Percentiles rank a stretch among this genome's conserved stretches.
phyloP scores from a whole-genome alignment of 176 grass and related monocot species.

The Luzula sylvatica region DNA sequence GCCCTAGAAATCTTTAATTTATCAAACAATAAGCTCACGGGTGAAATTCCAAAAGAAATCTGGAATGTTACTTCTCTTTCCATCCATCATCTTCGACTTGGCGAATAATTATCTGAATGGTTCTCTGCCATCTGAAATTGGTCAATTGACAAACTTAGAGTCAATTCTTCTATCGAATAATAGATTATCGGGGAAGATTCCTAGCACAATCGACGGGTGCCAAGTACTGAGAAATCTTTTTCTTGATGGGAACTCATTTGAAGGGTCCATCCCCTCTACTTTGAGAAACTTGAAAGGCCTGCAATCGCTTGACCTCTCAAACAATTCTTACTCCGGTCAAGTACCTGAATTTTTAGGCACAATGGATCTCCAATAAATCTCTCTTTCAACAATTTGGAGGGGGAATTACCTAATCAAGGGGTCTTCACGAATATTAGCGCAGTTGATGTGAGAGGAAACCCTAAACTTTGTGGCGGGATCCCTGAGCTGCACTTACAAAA shows the following conservation, averaged over 20 bases:
- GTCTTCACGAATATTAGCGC: constrained; percentile 27
- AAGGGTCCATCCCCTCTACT: constrained; percentile 23
- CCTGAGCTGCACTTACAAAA: constrained; percentile 25
- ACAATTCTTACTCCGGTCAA: background rate
- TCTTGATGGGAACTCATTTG: constrained; percentile 24
- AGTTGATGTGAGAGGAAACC: constrained; percentile 22
- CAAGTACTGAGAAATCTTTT: constrained; percentile 18
- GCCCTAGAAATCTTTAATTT: constrained; percentile 14
- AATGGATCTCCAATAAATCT: background rate
- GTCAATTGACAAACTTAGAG: background rate
- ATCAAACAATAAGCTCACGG: constrained; percentile 28
- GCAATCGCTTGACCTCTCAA: constrained; percentile 5
- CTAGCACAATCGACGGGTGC: constrained; percentile 18
- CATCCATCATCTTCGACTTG: background rate
- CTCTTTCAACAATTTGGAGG: constrained; percentile 30
- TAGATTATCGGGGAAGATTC: constrained; percentile 28
- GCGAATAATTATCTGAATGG: background rate
- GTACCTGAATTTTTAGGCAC: background rate
- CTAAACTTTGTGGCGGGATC: constrained; percentile 29
- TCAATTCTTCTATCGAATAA: background rate
- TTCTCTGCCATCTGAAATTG: background rate
- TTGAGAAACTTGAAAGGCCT: constrained; percentile 21
- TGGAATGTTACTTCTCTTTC: background rate
- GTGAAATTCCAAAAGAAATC: constrained; percentile 9
- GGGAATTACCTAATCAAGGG: constrained; percentile 28